Conservation (phyloP, 345 rosid genomes). For the Citrus inodora region DNA sequence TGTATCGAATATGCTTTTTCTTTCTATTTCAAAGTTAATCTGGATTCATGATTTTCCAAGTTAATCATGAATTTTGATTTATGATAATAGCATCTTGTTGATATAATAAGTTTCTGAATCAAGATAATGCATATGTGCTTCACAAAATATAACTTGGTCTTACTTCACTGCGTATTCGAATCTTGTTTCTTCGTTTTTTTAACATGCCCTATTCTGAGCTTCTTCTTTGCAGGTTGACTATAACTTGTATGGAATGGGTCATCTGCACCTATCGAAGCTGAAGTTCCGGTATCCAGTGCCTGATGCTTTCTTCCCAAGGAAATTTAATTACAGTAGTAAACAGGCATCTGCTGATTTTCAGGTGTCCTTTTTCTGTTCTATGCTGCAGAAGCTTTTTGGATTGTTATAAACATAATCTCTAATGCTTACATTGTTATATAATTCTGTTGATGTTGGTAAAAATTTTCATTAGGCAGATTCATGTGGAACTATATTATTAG, state of each 20-base stretch:
- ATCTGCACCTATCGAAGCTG: conserved; percentile 70
- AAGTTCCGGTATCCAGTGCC: conserved; percentile 89
- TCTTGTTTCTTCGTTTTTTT: background rate
- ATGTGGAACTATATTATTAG: conserved; percentile 34
- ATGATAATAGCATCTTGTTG: background rate
- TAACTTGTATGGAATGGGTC: conserved; percentile 96
- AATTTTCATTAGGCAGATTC: conserved; percentile 56
- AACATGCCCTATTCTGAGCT: conserved; percentile 3
- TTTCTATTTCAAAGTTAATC: background rate
- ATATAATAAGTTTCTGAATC: background rate
- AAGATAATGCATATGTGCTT: background rate
- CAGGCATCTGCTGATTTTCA: conserved; percentile 36
- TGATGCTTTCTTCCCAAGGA: conserved; percentile 37
- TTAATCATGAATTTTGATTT: background rate
- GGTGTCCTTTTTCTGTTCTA: conserved; percentile 30
- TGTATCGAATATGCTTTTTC: background rate
- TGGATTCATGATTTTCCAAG: background rate
- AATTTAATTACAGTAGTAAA: conserved; percentile 25
- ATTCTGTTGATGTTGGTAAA: conserved; percentile 14
- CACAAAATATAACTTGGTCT: background rate
- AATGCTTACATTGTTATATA: conserved; percentile 5
- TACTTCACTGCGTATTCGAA: background rate
- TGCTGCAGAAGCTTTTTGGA: background rate
- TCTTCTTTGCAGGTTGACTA: conserved; percentile 63
- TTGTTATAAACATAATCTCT: background rate